Evolutionary conservation across 108 stramenopile genomes (phyloP).

Genomic region (Discostella pseudostelligera): DNA sequence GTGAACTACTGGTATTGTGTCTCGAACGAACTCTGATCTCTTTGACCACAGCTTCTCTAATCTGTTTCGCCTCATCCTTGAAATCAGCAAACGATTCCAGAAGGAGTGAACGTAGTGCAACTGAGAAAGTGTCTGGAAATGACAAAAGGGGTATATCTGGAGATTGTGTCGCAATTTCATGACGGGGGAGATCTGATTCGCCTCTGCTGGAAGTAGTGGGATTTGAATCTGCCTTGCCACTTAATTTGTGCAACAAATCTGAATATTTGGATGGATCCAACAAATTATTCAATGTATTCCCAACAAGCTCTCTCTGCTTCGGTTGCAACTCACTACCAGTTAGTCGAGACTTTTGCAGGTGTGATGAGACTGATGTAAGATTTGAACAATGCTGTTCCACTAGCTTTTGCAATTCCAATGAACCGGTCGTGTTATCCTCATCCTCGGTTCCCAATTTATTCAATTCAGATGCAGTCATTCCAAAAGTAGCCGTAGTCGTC

Average conservation of each 20-base stretch:
- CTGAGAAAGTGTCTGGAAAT: conserved; percentile 23
- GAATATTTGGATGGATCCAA: conserved; percentile 5
- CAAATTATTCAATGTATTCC: conserved; percentile 22
- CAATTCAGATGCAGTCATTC: conserved; percentile 10
- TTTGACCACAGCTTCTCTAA: conserved; percentile 12
- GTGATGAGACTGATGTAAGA: conserved; percentile 6
- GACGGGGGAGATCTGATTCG: not conserved
- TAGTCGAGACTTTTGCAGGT: conserved; percentile 17
- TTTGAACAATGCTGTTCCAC: conserved; percentile 20
- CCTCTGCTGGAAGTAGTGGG: not conserved
- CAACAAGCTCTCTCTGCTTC: conserved; percentile 31
- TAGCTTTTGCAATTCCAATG: conserved; percentile 7
- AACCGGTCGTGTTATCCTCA: conserved; percentile 1
- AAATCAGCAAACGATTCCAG: conserved; percentile 15
- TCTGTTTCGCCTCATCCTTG: not conserved
- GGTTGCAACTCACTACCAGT: conserved; percentile 27
- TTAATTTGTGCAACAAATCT: conserved; percentile 7
- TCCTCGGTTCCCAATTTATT: conserved; percentile 2
- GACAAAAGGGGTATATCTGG: not conserved
- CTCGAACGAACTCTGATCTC: conserved; percentile 3
- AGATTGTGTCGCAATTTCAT: not conserved
- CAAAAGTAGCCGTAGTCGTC: not conserved
- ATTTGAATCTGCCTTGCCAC: not conserved
- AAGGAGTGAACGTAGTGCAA: conserved; percentile 7
- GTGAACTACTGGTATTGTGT: not conserved